A percentile compares a stretch with the other conserved stretches of the same genome.
Evolutionary conservation across 345 rosid genomes (phyloP).

Genomic region (Euphorbia peplus): DNA sequence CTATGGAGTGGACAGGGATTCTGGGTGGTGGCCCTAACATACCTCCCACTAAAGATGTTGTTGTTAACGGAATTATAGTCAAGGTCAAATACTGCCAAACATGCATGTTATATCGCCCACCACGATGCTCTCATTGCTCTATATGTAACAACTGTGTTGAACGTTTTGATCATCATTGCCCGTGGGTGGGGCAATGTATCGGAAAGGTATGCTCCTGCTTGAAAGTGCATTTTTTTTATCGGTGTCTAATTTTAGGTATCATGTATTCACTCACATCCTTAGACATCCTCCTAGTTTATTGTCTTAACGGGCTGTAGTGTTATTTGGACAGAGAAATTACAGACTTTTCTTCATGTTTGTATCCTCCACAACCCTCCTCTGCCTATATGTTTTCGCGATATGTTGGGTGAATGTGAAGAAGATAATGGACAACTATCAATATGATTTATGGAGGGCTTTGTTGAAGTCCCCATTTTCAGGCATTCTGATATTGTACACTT

Average conservation of each 20-base stretch:
- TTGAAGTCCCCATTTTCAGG: constrained; percentile 70
- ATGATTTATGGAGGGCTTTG: constrained; percentile 59
- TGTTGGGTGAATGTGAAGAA: constrained; percentile 67
- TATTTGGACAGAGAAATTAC: constrained; percentile 75
- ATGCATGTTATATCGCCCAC: constrained; percentile 90
- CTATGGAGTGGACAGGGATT: constrained; percentile 45
- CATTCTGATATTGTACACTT: constrained; percentile 68
- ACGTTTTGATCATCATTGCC: constrained; percentile 95
- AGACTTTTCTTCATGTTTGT: constrained; percentile 95
- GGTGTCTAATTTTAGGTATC: not conserved
- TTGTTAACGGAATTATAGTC: constrained; percentile 56
- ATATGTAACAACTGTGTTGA: constrained; percentile 92
- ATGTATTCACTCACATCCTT: not conserved
- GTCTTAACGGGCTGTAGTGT: constrained; percentile 22
- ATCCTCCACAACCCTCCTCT: constrained; percentile 72
- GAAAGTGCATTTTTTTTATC: constrained; percentile 1
- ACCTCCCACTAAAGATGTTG: constrained; percentile 70
- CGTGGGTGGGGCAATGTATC: constrained; percentile 98
- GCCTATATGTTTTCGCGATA: constrained; percentile 75
- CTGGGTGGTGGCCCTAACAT: constrained; percentile 35
- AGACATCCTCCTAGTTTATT: not conserved
- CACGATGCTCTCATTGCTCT: constrained; percentile 95
- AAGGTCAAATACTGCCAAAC: constrained; percentile 88
- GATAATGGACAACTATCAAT: constrained; percentile 49
- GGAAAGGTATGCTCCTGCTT: constrained; percentile 54